Evolutionary conservation across 495 filamentous ascomycete species (phyloP).

Genomic region (Hypoxylon perforatum): DNA sequence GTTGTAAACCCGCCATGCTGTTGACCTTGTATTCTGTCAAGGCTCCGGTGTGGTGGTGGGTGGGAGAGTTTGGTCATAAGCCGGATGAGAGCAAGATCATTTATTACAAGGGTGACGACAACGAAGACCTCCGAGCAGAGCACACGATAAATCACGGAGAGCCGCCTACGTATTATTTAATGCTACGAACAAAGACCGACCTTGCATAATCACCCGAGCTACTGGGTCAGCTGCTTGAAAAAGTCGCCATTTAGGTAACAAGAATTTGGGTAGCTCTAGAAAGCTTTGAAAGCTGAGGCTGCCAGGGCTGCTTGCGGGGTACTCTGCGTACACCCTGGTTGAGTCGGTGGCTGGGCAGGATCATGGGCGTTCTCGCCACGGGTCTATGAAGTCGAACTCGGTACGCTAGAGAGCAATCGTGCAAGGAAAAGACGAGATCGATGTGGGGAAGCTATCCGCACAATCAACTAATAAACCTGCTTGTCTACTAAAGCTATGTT

Average conservation of each 20-base stretch:
- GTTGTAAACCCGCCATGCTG: constrained; percentile 28
- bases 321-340: constrained; percentile 13
- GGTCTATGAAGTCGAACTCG: not conserved
- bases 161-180: not conserved
- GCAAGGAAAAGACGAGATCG: not conserved
- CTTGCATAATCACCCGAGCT: constrained; percentile 2
- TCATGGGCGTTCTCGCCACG: not conserved
- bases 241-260: not conserved
- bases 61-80: not conserved
- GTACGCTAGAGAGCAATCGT: not conserved
- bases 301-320: constrained; percentile 25
- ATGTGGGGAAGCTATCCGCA: not conserved
- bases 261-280: constrained; percentile 1
- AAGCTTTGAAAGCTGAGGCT: constrained; percentile 13
- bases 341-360: constrained; percentile 20
- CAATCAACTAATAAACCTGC: not conserved
- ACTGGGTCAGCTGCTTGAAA: not conserved
- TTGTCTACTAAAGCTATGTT: not conserved
- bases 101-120: not conserved
- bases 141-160: not conserved
- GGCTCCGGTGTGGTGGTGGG: not conserved
- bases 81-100: not conserved
- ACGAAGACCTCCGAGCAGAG: not conserved
- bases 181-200: constrained; percentile 1
- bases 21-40: constrained; percentile 18